Conservation (phyloP, 345 rosid species). For the Acer saccharum region DNA sequence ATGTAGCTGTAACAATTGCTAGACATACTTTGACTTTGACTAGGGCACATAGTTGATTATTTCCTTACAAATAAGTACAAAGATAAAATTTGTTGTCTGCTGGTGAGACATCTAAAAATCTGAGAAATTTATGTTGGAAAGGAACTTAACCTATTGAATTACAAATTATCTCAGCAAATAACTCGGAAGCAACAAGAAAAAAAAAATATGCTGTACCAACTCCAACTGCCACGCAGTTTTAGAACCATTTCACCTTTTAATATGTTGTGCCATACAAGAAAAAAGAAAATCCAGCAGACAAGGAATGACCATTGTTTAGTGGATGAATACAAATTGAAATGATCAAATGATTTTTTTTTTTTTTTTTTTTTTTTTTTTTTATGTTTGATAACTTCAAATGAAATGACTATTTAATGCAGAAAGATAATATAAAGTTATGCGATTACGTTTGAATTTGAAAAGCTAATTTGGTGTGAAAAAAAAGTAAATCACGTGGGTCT, state of each 20-base stretch:
- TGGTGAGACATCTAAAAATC: neutral
- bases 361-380: too few species aligned
- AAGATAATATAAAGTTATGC: too few species aligned
- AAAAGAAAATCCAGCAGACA: neutral
- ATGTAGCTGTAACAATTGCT: neutral
- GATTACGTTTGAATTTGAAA: too few species aligned
- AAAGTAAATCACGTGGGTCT: too few species aligned
- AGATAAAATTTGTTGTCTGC: conserved; percentile 1
- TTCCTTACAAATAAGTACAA: neutral
- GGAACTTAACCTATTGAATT: neutral
- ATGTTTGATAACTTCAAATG: too few species aligned
- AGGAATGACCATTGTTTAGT: neutral
- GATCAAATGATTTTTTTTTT: too few species aligned
- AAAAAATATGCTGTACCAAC: neutral
- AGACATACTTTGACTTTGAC: neutral
- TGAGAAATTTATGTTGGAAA: neutral
- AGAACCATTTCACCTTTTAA: neutral
- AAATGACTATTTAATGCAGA: too few species aligned
- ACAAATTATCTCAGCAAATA: neutral
- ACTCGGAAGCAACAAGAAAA: neutral
- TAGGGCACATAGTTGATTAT: neutral
- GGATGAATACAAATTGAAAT: neutral
- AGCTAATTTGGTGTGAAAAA: too few species aligned
- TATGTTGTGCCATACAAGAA: neutral
- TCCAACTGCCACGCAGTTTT: neutral